These are phyloP conservation scores for Galerina sulciceps DNA, from an alignment of 768 basidiomycete genomes.

Conservation along the genomic window DNA sequence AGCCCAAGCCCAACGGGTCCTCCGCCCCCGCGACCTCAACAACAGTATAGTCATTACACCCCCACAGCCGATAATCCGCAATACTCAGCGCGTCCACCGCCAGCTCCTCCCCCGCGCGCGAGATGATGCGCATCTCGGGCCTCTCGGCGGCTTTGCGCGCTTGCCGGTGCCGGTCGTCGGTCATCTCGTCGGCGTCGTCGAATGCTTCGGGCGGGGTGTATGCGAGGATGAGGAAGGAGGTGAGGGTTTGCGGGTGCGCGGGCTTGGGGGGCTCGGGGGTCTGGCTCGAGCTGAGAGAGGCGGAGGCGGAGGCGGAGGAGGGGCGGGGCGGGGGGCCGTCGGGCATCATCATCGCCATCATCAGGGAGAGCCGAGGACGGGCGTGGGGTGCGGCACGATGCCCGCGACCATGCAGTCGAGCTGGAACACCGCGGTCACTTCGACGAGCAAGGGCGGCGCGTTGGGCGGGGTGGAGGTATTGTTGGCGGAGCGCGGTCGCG, in stretches of 20 bases:
- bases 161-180: slow-evolving; percentile 72
- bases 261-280: slow-evolving; percentile 6
- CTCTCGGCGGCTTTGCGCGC: slow-evolving; percentile 84
- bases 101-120: slow-evolving; percentile 85
- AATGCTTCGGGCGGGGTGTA: slow-evolving; percentile 83
- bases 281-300: background rate
- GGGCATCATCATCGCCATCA: no score
- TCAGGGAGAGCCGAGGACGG: slow-evolving; percentile 27
- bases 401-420: slow-evolving; percentile 96
- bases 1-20: slow-evolving; percentile 20
- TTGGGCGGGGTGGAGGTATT: slow-evolving; percentile 47
- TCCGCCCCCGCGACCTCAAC: slow-evolving; percentile 49
- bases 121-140: slow-evolving; percentile 94
- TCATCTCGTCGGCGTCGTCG: slow-evolving; percentile 63
- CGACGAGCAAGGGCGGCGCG: slow-evolving; percentile 69
- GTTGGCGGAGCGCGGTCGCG: slow-evolving; percentile 54
- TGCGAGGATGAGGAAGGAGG: slow-evolving; percentile 85
- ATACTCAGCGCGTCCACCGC: slow-evolving; percentile 84
- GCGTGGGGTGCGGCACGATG: slow-evolving; percentile 75
- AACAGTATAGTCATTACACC: slow-evolving; percentile 90
- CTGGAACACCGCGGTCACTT: slow-evolving; percentile 90
- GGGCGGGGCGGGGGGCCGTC: slow-evolving; percentile 16
- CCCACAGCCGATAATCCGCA: slow-evolving; percentile 78
- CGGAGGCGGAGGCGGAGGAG: slow-evolving; percentile 10
- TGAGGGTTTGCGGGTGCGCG: slow-evolving; percentile 38